These are phyloP conservation scores for Saturnispora ahearnii DNA, from an alignment of 805 yeast species.

Conservation along the genomic window DNA sequence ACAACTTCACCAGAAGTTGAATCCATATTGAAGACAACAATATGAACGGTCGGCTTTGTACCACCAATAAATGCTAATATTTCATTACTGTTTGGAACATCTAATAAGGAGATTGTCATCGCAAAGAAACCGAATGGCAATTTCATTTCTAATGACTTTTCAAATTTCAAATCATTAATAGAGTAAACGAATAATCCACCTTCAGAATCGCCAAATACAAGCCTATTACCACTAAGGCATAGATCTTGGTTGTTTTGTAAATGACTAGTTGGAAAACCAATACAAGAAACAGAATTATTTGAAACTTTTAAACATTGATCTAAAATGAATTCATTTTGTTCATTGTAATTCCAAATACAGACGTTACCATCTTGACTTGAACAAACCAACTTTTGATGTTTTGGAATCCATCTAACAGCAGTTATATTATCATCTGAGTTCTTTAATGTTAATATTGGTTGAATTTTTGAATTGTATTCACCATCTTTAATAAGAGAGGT, in stretches of 20 bases:
- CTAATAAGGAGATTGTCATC: constrained; percentile 29
- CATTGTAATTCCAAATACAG: constrained; percentile 44
- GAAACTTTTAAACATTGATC: constrained; percentile 24
- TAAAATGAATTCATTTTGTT: constrained; percentile 20
- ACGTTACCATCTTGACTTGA: constrained; percentile 61
- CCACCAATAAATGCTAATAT: constrained; percentile 66
- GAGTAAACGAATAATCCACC: constrained; percentile 52
- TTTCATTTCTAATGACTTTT: constrained; percentile 28
- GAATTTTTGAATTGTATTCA: constrained; percentile 30
- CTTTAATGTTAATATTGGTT: constrained; percentile 45
- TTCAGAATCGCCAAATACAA: constrained; percentile 56
- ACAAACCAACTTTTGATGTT: constrained; percentile 40
- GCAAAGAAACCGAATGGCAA: constrained; percentile 41
- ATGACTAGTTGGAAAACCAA: constrained; percentile 7
- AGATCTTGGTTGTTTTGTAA: background rate
- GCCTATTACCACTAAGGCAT: constrained; percentile 24
- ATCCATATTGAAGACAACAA: constrained; percentile 20
- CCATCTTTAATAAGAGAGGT: constrained; percentile 35
- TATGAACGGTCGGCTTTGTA: constrained; percentile 44
- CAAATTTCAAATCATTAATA: constrained; percentile 18
- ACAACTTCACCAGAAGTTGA: constrained; percentile 25
- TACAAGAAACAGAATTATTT: constrained; percentile 9
- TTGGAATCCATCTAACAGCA: constrained; percentile 50
- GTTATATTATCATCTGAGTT: constrained; percentile 57
- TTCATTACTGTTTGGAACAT: constrained; percentile 24